Conservation (phyloP, 2,329 filamentous ascomycete species). For the Nothophaeocryptopus gaeumannii region DNA sequence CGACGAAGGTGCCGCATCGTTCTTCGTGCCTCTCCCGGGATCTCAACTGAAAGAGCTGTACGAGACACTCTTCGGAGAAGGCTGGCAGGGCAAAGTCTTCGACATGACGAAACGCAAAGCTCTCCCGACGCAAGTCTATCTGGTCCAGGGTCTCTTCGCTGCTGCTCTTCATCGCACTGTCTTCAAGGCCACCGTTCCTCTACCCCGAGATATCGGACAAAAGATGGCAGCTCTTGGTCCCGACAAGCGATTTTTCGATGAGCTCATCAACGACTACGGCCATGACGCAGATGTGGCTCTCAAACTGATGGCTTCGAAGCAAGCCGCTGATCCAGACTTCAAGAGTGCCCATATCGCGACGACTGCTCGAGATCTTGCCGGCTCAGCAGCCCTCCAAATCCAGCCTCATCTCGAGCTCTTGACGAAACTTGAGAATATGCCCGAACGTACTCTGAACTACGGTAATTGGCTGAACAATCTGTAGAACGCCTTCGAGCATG, state of each 20-base stretch:
- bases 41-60: background rate
- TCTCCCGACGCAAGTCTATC: background rate
- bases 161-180: background rate
- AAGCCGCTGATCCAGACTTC: conserved; percentile 3
- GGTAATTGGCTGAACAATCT: conserved; percentile 9
- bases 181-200: background rate
- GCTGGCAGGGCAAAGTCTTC: background rate
- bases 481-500: conserved; percentile 4
- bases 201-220: background rate
- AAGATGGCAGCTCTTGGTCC: background rate
- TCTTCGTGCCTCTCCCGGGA: background rate
- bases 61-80: background rate
- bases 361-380: background rate
- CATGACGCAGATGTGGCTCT: background rate
- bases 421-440: background rate
- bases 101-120: no score
- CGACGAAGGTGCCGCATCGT: background rate
- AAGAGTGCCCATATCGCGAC: background rate
- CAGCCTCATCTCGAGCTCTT: conserved; percentile 5
- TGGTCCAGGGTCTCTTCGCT: background rate
- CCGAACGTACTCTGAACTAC: background rate
- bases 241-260: background rate
- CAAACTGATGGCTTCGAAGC: background rate
- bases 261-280: background rate
- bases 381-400: background rate